These are phyloP conservation scores for Chimonanthus praecox DNA, from an alignment of 164 flowering plant genomes.

Conservation along the genomic window DNA sequence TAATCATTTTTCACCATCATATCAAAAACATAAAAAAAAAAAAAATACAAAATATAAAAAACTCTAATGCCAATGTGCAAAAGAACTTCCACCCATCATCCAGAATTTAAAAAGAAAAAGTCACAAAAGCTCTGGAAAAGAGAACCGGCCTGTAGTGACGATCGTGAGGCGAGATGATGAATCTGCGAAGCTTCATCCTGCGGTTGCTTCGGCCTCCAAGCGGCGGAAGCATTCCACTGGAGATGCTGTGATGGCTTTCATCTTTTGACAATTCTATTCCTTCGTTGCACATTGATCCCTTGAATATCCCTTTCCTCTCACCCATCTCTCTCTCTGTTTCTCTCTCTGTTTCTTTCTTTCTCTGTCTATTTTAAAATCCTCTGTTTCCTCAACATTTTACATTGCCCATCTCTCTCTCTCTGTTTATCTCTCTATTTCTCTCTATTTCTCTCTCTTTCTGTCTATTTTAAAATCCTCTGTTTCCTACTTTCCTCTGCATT, in stretches of 20 bases:
- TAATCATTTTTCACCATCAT: background rate
- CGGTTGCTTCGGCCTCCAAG: slow-evolving; percentile 82
- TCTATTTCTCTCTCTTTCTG: background rate
- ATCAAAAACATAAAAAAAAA: background rate
- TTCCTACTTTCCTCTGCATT: background rate
- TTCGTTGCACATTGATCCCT: slow-evolving; percentile 40
- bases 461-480: background rate
- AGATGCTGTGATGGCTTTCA: slow-evolving; percentile 69
- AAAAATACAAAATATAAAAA: background rate
- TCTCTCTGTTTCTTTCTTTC: background rate
- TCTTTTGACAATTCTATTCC: slow-evolving; percentile 57
- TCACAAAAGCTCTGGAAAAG: background rate
- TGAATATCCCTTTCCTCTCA: slow-evolving; percentile 22
- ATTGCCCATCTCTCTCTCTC: slow-evolving; percentile 7
- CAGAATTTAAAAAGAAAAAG: background rate
- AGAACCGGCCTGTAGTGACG: slow-evolving; percentile 61
- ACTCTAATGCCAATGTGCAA: background rate
- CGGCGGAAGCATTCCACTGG: slow-evolving; percentile 67
- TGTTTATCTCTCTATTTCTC: background rate
- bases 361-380: background rate
- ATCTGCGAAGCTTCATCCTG: slow-evolving; percentile 48
- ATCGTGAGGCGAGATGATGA: slow-evolving; percentile 75
- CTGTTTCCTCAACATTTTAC: background rate
- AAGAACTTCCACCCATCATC: background rate
- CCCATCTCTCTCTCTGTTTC: slow-evolving; percentile 6